Base-by-base conservation (phyloP, 1,284 basidiomycete species). In the Apiotrichum laibachii region DNA sequence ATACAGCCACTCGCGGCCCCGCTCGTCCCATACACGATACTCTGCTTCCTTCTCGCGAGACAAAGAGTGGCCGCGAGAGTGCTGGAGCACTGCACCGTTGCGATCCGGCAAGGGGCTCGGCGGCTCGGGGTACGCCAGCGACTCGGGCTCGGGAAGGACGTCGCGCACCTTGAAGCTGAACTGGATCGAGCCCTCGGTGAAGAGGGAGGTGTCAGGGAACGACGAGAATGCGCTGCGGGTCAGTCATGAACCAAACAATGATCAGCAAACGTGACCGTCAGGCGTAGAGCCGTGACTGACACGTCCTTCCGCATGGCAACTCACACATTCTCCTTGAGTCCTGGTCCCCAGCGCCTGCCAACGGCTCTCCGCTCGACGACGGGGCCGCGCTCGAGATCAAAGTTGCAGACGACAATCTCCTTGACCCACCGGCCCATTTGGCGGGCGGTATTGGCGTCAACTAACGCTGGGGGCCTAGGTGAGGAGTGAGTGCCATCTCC, bases 171-270 rank as follows among this genome's bases (percentile, higher is more conserved):
- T 80, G 73, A 79, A 80, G 1, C 71, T 73, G 65, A 78, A 80
- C 22, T 77, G 65, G 33, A 80, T 72, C 7, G 69, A 69, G 2
- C 79, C 80, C 61, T 81, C 80, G 51, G 88, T 86, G 60, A 90
- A 90, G 55, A 90, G 85, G 0, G 86, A 80, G 0, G 91, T 93
- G 70, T 97, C 94, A 0, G 95, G 95, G 70, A 99, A 93, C 0
- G 92, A 87, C 0, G 90, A 92, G 78, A 98, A 98, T 7, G 93
- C 92, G 57, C 92, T 93, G 60, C 9, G 59, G 57, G 43, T 50
- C 47, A 53, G 26, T 15, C 16, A 31, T 26, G 19, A 50, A 12
- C 5, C 19, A 18, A n/a, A 4, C 15, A n/a, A 22, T 26, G 19
- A 48, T 18, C 26, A 3, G 26, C 26, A 31, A 31, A 31, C 26